These are phyloP conservation scores for Cercospora sp. DNA, from an alignment of 2,329 filamentous ascomycete species.

Conservation along the genomic window DNA sequence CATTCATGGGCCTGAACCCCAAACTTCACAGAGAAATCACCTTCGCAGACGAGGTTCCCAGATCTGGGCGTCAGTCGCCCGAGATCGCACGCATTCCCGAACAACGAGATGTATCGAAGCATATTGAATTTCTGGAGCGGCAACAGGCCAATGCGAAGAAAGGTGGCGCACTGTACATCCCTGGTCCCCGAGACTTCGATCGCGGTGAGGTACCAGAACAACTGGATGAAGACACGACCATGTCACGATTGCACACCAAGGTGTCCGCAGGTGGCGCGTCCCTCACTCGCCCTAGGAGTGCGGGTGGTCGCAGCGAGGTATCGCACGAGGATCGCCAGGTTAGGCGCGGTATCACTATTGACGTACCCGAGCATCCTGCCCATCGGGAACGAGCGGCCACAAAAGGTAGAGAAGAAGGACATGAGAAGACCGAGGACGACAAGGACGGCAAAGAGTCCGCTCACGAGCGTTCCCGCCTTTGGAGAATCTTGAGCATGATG, in stretches of 20 bases:
- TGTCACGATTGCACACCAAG: constrained; percentile 35
- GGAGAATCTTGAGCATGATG: constrained; percentile 2
- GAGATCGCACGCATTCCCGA: constrained; percentile 54
- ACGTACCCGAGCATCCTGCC: constrained; percentile 58
- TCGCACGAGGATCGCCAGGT: constrained; percentile 34
- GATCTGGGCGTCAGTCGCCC: constrained; percentile 31
- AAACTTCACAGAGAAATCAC: constrained; percentile 55
- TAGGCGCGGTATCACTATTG: constrained; percentile 64
- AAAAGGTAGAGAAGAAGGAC: not conserved
- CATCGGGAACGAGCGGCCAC: constrained; percentile 29
- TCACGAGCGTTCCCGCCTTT: constrained; percentile 6
- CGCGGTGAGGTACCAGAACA: constrained; percentile 70
- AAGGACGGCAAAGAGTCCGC: constrained; percentile 13
- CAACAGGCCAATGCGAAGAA: constrained; percentile 66
- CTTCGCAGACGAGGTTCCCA: constrained; percentile 65
- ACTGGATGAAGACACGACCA: constrained; percentile 51
- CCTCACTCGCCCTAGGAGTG: constrained; percentile 27
- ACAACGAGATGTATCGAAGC: constrained; percentile 57
- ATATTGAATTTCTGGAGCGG: constrained; percentile 83
- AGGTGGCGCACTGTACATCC: constrained; percentile 78
- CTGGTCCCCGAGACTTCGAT: constrained; percentile 87
- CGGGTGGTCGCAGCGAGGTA: constrained; percentile 19
- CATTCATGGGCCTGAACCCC: constrained; percentile 35
- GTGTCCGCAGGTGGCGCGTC: constrained; percentile 22
- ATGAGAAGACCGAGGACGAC: constrained; percentile 14